Evolutionary conservation across 2,329 filamentous ascomycete genomes (phyloP), one percentile per base, ranked within the genome.

Genomic region (Colletotrichum lentis): DNA sequence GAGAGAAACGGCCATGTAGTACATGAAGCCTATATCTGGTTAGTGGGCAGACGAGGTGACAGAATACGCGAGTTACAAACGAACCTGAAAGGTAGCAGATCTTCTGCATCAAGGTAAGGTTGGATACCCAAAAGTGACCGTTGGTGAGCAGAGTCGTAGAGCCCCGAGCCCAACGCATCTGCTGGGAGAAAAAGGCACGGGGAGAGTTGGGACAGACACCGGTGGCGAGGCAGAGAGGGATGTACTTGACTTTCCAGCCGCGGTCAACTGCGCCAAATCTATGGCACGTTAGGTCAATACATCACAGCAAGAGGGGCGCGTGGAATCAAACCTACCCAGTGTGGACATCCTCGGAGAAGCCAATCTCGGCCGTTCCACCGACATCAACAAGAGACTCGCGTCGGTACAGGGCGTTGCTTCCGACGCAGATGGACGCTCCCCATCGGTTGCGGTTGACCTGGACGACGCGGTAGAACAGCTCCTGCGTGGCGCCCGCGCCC

Each of bases 321-420:
- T 31, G 6, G 8, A 18, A 57, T 8, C 5, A 43, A 2, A 71
- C 75, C 69, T 57, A 77, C 75, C 80, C 80, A 10, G 80, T 81
- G 68, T 81, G 79, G n/a, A 81, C 79, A 67, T 81, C 80, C 73
- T 81, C 80, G 7, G 78, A 80, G 71, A 79, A 80, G 1, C 78
- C 79, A 71, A 80, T 80, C 69, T 80, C 78, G 1, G 79, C 78
- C 0, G 79, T 81, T 10, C 80, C 80, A 1, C 80, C 79, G 3
- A 81, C 78, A 27, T 79, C 78, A 22, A 73, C 79, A 2, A 81
- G 74, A 2, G 80, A 77, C 6, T 73, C 77, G 11, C 80, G 74
- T 2, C 80, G 74, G 62, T 81, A 81, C 41, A 81, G 73, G 0
- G 80, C 80, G 68, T 81, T 81, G 64, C 78, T 80, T 3, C 80